Percentiles rank a stretch among this genome's conserved stretches.
phyloP scores from a whole-genome alignment of 2,329 filamentous ascomycete species.

The Aspergillus niger region DNA sequence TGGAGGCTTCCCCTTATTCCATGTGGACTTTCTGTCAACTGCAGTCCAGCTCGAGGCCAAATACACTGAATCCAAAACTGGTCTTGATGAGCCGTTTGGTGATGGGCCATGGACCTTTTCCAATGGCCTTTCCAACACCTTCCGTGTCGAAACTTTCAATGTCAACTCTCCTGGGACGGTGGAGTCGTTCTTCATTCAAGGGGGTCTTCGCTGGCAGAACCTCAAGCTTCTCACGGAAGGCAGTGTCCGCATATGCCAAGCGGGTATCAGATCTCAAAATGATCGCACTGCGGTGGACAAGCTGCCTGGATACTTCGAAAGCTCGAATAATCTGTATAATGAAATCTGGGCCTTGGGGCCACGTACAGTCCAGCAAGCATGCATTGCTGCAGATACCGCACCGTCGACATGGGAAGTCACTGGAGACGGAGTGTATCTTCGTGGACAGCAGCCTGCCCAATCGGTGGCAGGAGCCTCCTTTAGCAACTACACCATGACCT shows the following conservation, averaged over 20 bases:
- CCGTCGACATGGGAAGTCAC: conserved; percentile 21
- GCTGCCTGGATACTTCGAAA: conserved; percentile 14
- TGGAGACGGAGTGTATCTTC: conserved; percentile 11
- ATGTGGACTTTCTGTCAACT: conserved; percentile 12
- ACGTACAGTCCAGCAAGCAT: conserved; percentile 19
- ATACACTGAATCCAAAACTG: conserved; percentile 19
- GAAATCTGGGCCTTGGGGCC: conserved; percentile 21
- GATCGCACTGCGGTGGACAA: conserved; percentile 8
- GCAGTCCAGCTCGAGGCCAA: conserved; percentile 22
- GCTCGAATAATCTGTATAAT: conserved; percentile 19
- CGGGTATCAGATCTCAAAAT: not conserved
- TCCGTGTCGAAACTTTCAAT: conserved; percentile 23
- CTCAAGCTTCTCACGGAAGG: conserved; percentile 1
- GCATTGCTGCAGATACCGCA: conserved; percentile 14
- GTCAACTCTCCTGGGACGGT: conserved; percentile 14
- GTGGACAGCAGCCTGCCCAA: conserved; percentile 17
- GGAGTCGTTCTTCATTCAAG: conserved; percentile 20
- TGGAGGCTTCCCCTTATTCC: conserved; percentile 19
- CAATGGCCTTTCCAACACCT: conserved; percentile 18
- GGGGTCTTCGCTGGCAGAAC: conserved; percentile 21
- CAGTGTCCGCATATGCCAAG: conserved; percentile 3
- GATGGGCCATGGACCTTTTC: conserved; percentile 22
- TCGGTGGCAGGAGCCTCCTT: conserved; percentile 14
- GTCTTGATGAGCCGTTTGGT: conserved; percentile 13
- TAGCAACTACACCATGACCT: conserved; percentile 19